Evolutionary conservation across 2,329 filamentous ascomycete genomes (phyloP).

Genomic region (Acrodontium crateriforme): DNA sequence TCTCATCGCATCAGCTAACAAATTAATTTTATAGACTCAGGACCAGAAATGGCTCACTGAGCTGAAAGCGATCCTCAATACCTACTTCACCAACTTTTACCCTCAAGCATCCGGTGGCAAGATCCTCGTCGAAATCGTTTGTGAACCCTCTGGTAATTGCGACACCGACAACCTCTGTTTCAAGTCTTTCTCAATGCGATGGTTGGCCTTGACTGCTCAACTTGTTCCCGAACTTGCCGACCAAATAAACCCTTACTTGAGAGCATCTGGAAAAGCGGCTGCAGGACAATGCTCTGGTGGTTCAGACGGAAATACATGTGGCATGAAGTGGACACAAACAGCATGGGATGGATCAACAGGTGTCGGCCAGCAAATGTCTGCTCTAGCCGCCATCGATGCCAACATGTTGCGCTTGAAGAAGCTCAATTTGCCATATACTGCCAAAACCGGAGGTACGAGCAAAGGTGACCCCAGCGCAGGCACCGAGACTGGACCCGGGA

Average conservation of each 20-base stretch:
- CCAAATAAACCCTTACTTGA: conserved; percentile 35
- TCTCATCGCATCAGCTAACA: no score
- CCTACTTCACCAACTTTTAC: conserved; percentile 13
- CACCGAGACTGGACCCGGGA: conserved; percentile 18
- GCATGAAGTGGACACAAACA: conserved; percentile 26
- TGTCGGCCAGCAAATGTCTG: conserved; percentile 42
- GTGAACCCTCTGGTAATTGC: conserved; percentile 25
- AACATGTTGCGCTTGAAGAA: conserved; percentile 1
- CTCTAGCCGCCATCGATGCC: conserved; percentile 33
- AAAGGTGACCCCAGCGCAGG: conserved; percentile 31
- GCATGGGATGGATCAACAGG: conserved; percentile 32
- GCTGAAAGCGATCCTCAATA: conserved; percentile 1
- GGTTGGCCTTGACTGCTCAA: conserved; percentile 38
- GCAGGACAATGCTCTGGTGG: conserved; percentile 39
- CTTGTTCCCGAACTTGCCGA: conserved; percentile 40
- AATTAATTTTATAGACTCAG: conserved; percentile 3
- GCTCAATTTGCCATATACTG: conserved; percentile 14
- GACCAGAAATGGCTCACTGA: conserved; percentile 8
- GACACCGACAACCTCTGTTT: conserved; percentile 29
- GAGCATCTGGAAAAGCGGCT: conserved; percentile 37
- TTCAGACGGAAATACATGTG: conserved; percentile 27
- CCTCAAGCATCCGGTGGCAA: conserved; percentile 6
- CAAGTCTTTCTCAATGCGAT: conserved; percentile 20
- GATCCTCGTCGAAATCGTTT: conserved; percentile 30
- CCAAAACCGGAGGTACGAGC: conserved; percentile 36